These are phyloP conservation scores for Stemphylium beticola DNA, from an alignment of 2,329 filamentous ascomycete genomes.

Conservation along the genomic window DNA sequence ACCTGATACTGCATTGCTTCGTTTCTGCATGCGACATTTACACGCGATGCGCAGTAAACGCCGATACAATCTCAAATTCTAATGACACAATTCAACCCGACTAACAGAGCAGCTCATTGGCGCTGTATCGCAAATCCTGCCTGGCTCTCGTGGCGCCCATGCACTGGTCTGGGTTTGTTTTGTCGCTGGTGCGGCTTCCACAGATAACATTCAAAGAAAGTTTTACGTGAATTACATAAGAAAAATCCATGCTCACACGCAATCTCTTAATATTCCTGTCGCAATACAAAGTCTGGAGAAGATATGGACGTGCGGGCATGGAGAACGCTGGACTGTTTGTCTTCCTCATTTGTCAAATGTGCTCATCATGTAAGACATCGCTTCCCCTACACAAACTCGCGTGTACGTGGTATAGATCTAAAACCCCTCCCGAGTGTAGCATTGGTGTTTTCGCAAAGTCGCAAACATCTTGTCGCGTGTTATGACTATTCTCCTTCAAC, in stretches of 20 bases:
- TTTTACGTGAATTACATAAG: constrained; percentile 25
- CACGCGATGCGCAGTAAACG: constrained; percentile 15
- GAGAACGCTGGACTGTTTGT: constrained; percentile 16
- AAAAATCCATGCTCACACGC: constrained; percentile 19
- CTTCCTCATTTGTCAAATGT: no score
- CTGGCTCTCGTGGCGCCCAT: constrained; percentile 19
- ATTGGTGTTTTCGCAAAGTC: no score
- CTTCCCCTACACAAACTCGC: no score
- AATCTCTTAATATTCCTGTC: constrained; percentile 26
- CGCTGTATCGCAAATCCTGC: constrained; percentile 13
- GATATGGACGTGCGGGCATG: constrained; percentile 16
- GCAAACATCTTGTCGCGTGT: no score
- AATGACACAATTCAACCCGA: neutral
- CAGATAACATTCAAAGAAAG: constrained; percentile 14
- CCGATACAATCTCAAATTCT: neutral
- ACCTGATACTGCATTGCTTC: constrained; percentile 23
- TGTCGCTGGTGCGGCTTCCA: constrained; percentile 24
- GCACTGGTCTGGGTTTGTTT: constrained; percentile 31
- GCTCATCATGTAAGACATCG: neutral
- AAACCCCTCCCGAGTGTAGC: no score
- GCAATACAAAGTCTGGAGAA: constrained; percentile 18
- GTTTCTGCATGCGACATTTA: constrained; percentile 21
- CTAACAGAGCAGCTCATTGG: constrained; percentile 16
- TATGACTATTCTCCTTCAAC: no score
- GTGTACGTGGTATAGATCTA: no score